These are phyloP conservation scores for Turnera subulata DNA, from an alignment of 345 rosid genomes.

Conservation along the genomic window DNA sequence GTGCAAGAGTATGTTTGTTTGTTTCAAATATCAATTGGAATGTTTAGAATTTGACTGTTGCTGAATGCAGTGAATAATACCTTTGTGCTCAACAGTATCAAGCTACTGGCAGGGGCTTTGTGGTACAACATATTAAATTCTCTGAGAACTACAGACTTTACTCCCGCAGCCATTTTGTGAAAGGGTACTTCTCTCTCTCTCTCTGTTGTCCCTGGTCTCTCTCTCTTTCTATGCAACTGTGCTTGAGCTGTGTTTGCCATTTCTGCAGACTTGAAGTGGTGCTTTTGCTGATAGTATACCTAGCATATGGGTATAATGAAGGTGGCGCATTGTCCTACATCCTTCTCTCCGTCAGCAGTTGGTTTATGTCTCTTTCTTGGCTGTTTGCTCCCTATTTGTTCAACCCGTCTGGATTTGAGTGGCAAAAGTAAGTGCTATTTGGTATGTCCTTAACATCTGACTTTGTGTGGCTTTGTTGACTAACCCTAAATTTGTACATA, in stretches of 20 bases:
- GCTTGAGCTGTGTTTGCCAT: not conserved
- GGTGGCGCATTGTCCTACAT: conserved; percentile 75
- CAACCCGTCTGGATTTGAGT: conserved; percentile 97
- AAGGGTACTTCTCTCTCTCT: conserved; percentile 51
- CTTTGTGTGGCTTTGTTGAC: not conserved
- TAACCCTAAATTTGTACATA: conserved; percentile 12
- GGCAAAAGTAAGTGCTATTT: conserved; percentile 77
- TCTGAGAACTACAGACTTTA: conserved; percentile 92
- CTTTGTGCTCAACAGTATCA: conserved; percentile 56
- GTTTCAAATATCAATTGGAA: conserved; percentile 9
- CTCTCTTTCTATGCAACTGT: not conserved
- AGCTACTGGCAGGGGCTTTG: conserved; percentile 98
- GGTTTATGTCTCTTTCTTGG: conserved; percentile 96
- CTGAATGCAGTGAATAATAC: conserved; percentile 14
- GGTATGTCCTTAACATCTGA: conserved; percentile 3
- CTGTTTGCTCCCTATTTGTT: conserved; percentile 94
- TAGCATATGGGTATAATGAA: conserved; percentile 76
- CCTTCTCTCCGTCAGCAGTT: conserved; percentile 88
- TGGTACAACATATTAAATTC: conserved; percentile 84
- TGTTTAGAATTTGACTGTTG: not conserved
- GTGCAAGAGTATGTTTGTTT: conserved; percentile 65
- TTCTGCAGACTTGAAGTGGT: conserved; percentile 74
- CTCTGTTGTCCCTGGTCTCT: conserved; percentile 10
- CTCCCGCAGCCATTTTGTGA: conserved; percentile 95
- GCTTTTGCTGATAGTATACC: conserved; percentile 72